Evolutionary conservation across 306 rosid genomes (phyloP).

Genomic region (Rosa lucieae): DNA sequence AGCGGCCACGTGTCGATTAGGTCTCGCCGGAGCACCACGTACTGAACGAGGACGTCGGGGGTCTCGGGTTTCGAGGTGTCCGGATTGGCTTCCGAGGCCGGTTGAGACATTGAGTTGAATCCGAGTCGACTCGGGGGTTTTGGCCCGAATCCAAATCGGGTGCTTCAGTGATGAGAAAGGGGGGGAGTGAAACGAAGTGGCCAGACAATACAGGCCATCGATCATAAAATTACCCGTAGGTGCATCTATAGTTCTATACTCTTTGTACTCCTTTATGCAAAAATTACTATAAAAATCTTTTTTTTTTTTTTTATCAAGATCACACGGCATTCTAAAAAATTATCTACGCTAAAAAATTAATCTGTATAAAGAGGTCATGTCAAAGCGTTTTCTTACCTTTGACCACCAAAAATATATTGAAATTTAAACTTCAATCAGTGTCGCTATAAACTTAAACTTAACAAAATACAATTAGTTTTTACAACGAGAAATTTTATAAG

Average conservation of each 20-base stretch:
- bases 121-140: constrained; percentile 33
- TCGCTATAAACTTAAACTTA: too few species aligned
- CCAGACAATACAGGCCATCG: constrained; percentile 41
- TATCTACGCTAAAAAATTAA: too few species aligned
- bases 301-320: too few species aligned
- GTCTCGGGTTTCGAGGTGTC: constrained; percentile 27
- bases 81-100: constrained; percentile 23
- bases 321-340: too few species aligned
- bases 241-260: too few species aligned
- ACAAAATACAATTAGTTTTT: too few species aligned
- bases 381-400: too few species aligned
- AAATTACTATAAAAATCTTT: too few species aligned
- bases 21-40: constrained; percentile 94
- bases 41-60: constrained; percentile 62
- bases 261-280: not conserved
- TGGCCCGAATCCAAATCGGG: constrained; percentile 20
- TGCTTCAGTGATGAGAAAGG: not conserved
- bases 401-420: too few species aligned
- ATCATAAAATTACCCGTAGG: not conserved
- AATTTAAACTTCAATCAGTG: too few species aligned
- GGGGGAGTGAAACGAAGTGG: constrained; percentile 41
- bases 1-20: constrained; percentile 83
- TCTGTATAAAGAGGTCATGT: too few species aligned
- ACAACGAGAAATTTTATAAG: too few species aligned
- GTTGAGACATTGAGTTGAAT: constrained; percentile 65